Conservation (phyloP, 139 green algal species). For the Chlorella sorokiniana region DNA sequence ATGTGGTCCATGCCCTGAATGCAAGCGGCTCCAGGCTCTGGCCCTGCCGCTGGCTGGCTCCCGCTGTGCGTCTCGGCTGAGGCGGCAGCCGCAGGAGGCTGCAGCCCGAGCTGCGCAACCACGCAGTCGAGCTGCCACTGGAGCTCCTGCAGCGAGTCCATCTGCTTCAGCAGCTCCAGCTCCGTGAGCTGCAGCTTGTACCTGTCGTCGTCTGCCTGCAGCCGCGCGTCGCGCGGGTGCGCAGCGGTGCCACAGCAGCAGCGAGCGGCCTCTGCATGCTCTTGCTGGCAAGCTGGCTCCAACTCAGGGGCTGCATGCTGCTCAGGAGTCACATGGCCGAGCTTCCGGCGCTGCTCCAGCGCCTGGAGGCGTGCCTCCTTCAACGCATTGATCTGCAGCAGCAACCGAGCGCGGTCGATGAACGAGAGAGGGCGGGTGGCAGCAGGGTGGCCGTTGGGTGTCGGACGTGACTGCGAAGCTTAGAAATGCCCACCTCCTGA, state of each 20-base stretch:
- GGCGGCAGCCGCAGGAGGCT: neutral
- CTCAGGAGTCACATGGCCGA: neutral
- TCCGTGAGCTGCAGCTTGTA: constrained; percentile 19
- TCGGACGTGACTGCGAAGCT: too few species aligned
- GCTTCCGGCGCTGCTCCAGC: neutral
- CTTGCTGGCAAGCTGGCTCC: neutral
- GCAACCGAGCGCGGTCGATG: too few species aligned
- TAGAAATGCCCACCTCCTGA: too few species aligned
- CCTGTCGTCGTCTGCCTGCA: constrained; percentile 2
- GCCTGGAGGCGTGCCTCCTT: too few species aligned
- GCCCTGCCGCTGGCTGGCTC: neutral
- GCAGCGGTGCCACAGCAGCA: neutral
- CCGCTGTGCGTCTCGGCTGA: neutral
- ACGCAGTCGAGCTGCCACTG: constrained; percentile 57
- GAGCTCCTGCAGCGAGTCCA: constrained; percentile 58
- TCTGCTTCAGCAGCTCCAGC: constrained; percentile 31
- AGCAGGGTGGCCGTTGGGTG: too few species aligned
- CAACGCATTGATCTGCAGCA: too few species aligned
- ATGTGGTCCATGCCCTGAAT: neutral
- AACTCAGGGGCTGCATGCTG: neutral
- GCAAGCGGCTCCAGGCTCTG: neutral
- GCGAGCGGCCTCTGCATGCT: neutral
- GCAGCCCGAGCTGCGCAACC: constrained; percentile 3
- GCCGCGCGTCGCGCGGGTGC: neutral
- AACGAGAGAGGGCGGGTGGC: too few species aligned